phyloP scores from a whole-genome alignment of 2,329 filamentous ascomycete genomes.

The Colletotrichum gloeosporioides region DNA sequence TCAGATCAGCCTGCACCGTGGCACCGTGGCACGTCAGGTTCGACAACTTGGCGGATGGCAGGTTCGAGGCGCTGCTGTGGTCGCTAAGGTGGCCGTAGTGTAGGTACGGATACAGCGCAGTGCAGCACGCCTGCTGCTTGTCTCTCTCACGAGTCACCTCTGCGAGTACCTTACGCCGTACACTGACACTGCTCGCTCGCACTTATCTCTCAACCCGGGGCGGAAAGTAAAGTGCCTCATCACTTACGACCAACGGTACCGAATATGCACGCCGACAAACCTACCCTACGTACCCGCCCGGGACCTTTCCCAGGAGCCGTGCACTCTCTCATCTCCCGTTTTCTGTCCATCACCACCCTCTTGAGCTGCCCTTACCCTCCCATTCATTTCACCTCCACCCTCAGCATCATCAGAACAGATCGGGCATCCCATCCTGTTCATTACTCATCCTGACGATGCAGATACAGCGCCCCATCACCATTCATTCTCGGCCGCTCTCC shows the following conservation, averaged over 20 bases:
- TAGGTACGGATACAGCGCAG: not conserved
- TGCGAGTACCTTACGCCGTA: not conserved
- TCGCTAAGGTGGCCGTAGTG: not conserved
- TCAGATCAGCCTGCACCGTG: conserved; percentile 18
- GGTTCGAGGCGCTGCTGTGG: not conserved
- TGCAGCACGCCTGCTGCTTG: not conserved
- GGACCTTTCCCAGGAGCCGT: not conserved
- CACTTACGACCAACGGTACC: not conserved
- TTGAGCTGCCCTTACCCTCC: not conserved
- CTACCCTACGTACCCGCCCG: not conserved
- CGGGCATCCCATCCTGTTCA: not conserved
- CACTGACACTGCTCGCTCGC: not conserved
- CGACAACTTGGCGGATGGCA: conserved; percentile 15
- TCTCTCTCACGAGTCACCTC: not conserved
- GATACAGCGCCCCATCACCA: not conserved
- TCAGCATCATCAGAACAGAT: not conserved
- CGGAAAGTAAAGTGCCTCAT: not conserved
- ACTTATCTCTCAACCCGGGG: not conserved
- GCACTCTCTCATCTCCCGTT: not conserved
- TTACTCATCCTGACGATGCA: not conserved
- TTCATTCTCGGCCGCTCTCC: not conserved
- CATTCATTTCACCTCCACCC: not conserved
- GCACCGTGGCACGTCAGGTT: conserved; percentile 13
- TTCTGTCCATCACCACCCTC: not conserved
- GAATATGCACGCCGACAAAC: not conserved